Evolutionary conservation across 257 asterid genomes (phyloP).

Genomic region (Nyctanthes arbortristis): DNA sequence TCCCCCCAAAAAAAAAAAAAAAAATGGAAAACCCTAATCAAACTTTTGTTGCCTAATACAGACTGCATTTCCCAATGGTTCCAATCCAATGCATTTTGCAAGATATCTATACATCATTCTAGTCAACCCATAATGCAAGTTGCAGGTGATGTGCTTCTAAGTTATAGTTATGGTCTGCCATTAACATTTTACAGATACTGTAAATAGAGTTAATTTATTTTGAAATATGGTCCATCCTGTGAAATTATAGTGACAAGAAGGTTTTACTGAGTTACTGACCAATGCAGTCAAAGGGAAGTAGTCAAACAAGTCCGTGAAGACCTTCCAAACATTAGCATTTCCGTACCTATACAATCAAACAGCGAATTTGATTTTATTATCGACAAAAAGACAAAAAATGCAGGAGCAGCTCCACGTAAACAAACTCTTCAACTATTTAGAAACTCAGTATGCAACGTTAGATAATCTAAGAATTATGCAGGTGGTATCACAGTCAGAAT

Average conservation of each 20-base stretch:
- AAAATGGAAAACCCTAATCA: neutral
- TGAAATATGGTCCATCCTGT: neutral
- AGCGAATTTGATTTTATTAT: neutral
- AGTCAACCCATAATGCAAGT: neutral
- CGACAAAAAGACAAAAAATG: neutral
- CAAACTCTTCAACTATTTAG: neutral
- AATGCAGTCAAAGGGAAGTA: constrained; percentile 90
- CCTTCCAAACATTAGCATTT: constrained; percentile 96
- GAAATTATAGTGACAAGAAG: neutral
- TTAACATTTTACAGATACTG: neutral
- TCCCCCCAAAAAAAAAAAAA: no score
- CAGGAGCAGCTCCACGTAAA: neutral
- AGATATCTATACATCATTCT: neutral
- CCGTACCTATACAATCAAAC: constrained; percentile 64
- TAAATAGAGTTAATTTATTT: neutral
- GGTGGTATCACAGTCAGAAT: neutral
- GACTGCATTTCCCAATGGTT: neutral
- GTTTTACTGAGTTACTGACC: constrained; percentile 69
- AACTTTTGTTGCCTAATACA: neutral
- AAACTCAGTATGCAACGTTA: neutral
- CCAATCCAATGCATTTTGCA: neutral
- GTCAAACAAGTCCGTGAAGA: constrained; percentile 86
- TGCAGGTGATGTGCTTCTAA: neutral
- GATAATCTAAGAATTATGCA: neutral
- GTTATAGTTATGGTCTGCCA: neutral